These are phyloP conservation scores for Neurospora sp. DNA, from an alignment of 2,329 filamentous ascomycete species.

Conservation along the genomic window DNA sequence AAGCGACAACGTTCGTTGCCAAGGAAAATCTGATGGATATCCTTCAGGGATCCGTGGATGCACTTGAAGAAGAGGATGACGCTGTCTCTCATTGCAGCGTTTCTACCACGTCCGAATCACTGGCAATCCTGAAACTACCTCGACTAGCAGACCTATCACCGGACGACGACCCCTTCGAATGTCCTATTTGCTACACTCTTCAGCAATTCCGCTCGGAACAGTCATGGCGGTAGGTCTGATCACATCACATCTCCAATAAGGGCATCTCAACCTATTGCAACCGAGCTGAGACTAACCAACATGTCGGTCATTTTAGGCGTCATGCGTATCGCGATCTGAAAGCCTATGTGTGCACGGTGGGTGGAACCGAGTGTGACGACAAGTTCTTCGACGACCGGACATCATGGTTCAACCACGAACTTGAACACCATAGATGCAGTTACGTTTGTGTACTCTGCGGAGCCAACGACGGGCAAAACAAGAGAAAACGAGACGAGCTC, in stretches of 20 bases:
- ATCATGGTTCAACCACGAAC: constrained; percentile 24
- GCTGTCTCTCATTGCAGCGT: constrained; percentile 3
- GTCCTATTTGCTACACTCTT: constrained; percentile 13
- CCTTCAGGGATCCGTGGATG: constrained; percentile 10
- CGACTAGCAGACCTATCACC: constrained; percentile 5
- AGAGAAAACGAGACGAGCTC: neutral
- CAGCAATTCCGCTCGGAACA: constrained; percentile 12
- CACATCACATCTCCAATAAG: neutral
- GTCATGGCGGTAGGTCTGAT: constrained; percentile 15
- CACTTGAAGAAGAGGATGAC: constrained; percentile 2
- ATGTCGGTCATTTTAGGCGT: constrained; percentile 8
- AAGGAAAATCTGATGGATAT: neutral
- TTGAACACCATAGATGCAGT: constrained; percentile 22
- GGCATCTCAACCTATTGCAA: neutral
- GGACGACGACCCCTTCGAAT: constrained; percentile 11
- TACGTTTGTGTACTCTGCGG: constrained; percentile 19
- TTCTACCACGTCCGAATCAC: constrained; percentile 5
- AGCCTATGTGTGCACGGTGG: constrained; percentile 26
- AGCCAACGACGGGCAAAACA: neutral
- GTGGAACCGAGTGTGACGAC: constrained; percentile 17
- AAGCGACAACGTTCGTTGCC: constrained; percentile 5
- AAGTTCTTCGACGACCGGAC: constrained; percentile 20
- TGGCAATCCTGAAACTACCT: constrained; percentile 3
- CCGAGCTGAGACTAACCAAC: neutral
- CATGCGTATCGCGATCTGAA: constrained; percentile 26